Base-by-base conservation (phyloP, 495 filamentous ascomycete species). In the Annulohypoxylon stygium region DNA sequence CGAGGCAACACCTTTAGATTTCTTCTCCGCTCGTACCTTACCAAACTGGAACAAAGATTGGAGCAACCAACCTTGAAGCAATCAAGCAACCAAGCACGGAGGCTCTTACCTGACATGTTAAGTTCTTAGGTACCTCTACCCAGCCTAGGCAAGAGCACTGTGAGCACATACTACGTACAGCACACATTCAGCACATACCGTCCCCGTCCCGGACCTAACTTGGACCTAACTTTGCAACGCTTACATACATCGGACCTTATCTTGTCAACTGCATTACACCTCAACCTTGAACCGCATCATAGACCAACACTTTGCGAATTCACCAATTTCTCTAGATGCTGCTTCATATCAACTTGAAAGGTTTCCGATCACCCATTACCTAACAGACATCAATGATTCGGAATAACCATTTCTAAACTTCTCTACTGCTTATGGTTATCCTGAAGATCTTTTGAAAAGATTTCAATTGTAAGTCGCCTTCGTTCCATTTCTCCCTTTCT, bases 41-140 rank as follows among this genome's bases (percentile, higher is more conserved):
- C 51, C 65, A 57, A 33, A 55, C 26, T 16, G 14, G 65, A 60
- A 33, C 65, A 60, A 67, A 66, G 37, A 41, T 60, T 59, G 54
- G 39, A 60, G 54, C 45, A 41, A 18, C 33, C 36, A 25, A 10
- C 9, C 12, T 36, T 36, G 34, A 36, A 43, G 39, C 39, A 43
- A 57, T 9, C 53, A 57, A 57, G 53, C 53, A 57, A 57, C 23
- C 53, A 57, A 57, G 53, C 30, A 57, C 53, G 53, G 53, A 18
- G 26, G 20, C 26, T 54, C 50, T 26, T 54, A 30, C 48, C 2
- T 9, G 11, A 45, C 41, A 39, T 39, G 2, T 14, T 43, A 14
- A 43, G 14, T 47, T 18, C n/a, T 18, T 18, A 47, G 43, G 43
- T 47, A 47, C 43, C 16, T 47, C 2, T 45, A 45, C 41, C 4